Percentiles rank a stretch among this genome's conserved stretches.
Evolutionary conservation across 1,284 basidiomycete species (phyloP).

Genomic region (Rhizoctonia solani): DNA sequence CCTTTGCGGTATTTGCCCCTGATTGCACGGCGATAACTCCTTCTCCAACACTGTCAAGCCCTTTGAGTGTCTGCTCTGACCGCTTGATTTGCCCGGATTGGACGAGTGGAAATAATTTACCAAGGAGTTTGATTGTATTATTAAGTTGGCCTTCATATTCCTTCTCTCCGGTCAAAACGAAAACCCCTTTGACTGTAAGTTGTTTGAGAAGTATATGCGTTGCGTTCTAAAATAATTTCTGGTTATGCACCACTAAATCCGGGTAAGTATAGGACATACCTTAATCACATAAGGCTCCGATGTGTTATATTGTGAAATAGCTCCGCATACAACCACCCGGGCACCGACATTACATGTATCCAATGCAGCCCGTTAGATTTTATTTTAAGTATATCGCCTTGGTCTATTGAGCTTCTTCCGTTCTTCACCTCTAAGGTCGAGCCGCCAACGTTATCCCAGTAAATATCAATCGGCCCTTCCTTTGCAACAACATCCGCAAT

Average conservation of each 20-base stretch:
- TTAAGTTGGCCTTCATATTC: neutral
- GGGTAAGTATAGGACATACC: neutral
- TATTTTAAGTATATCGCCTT: neutral
- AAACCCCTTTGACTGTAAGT: conserved; percentile 40
- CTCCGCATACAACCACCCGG: conserved; percentile 31
- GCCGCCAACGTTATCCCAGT: conserved; percentile 35
- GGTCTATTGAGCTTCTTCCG: neutral
- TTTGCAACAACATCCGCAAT: conserved; percentile 50
- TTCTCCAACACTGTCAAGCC: conserved; percentile 5
- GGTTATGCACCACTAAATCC: neutral
- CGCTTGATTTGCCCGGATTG: conserved; percentile 14
- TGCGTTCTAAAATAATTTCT: conserved; percentile 24
- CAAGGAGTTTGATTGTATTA: neutral
- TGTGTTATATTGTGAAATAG: conserved; percentile 38
- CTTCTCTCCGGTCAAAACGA: neutral
- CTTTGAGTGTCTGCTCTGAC: conserved; percentile 1
- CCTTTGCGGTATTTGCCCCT: conserved; percentile 15
- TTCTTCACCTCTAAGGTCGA: conserved; percentile 23
- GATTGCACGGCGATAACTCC: conserved; percentile 1
- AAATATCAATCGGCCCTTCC: conserved; percentile 45
- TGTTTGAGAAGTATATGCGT: conserved; percentile 38
- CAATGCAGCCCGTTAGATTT: neutral
- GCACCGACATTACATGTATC: neutral
- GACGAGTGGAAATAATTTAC: neutral
- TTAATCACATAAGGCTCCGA: conserved; percentile 38